Percentiles rank a stretch among this genome's conserved stretches.
These are phyloP conservation scores for Noccaea bulbosa DNA, from an alignment of 345 rosid species.

Conservation along the genomic window DNA sequence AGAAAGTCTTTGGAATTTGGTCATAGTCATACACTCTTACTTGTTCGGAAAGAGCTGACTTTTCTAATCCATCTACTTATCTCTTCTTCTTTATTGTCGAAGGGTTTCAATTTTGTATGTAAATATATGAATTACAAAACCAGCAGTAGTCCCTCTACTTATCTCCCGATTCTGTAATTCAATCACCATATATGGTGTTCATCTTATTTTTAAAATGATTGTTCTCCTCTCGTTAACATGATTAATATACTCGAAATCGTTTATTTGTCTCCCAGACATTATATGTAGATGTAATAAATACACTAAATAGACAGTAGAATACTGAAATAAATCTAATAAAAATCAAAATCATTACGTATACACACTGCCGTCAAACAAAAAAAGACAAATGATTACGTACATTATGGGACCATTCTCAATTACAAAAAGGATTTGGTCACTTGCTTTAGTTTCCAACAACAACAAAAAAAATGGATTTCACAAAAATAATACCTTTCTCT, in stretches of 20 bases:
- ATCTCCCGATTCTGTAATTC: too few species aligned
- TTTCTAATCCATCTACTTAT: neutral
- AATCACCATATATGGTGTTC: too few species aligned
- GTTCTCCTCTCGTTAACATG: neutral
- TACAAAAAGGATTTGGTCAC: conserved; percentile 33
- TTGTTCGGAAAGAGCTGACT: conserved; percentile 19
- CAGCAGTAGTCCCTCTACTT: too few species aligned
- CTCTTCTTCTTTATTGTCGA: too few species aligned
- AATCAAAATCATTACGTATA: conserved; percentile 25
- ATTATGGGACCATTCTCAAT: conserved; percentile 19
- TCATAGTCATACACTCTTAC: conserved; percentile 33
- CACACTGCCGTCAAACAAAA: neutral
- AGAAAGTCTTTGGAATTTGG: conserved; percentile 12
- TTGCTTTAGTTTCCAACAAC: conserved; percentile 29
- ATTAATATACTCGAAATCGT: conserved; percentile 9
- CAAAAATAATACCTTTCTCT: conserved; percentile 20
- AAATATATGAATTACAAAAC: too few species aligned
- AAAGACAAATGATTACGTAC: conserved; percentile 30
- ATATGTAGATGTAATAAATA: conserved; percentile 2
- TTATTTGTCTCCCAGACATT: conserved; percentile 6
- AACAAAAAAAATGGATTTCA: conserved; percentile 32
- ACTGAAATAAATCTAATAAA: neutral
- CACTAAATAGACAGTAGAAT: conserved; percentile 1
- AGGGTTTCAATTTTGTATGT: too few species aligned
- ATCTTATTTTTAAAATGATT: too few species aligned